Evolutionary conservation across 352 stramenopile genomes (phyloP), one percentile per base, ranked within the genome.

Genomic region (Pythium myriotylum): DNA sequence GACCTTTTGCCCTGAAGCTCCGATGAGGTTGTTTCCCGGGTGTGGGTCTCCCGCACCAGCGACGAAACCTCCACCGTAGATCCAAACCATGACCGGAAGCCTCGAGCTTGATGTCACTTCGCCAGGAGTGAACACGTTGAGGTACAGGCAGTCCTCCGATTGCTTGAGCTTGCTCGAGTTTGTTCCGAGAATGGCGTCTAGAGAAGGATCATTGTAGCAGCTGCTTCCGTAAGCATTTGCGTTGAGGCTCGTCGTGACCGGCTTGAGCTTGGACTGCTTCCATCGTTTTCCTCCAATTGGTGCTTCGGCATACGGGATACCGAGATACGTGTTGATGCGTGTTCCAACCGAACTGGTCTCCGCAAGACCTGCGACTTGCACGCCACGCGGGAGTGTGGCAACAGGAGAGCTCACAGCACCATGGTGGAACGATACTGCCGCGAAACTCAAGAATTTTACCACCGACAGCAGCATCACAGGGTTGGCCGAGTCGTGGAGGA

Each of bases 71-170:
- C 70, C 70, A 19, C 70, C 65, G 27, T 72, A 65, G 17, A 61
- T 68, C 60, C 62, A 77, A 17, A 77, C 61, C 19, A 77, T 22
- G 5, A 77, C 69, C 6, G 69, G 53, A 2, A 74, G 55, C 43
- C 69, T 74, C 17, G 56, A 51, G 9, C 43, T 59, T 0, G 24
- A 40, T 1, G 65, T 60, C 5, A 72, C 50, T 10, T 29, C 48
- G 17, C 50, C 65, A 17, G 70, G 70, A 1, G 57, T 54, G 57
- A 58, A 74, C 22, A 77, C 66, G 33, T 77, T 68, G 14, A 77
- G 50, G 47, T 67, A 77, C 35, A 77, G 26, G 19, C 69, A 77
- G 49, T 77, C 65, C 22, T 77, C 70, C 0, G 46, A 59, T 16
- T 14, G 27, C 17, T 26, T 14, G 8, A 29, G 41, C 29, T 27